phyloP scores from a whole-genome alignment of 495 filamentous ascomycete genomes.

The Talaromyces ruber region DNA sequence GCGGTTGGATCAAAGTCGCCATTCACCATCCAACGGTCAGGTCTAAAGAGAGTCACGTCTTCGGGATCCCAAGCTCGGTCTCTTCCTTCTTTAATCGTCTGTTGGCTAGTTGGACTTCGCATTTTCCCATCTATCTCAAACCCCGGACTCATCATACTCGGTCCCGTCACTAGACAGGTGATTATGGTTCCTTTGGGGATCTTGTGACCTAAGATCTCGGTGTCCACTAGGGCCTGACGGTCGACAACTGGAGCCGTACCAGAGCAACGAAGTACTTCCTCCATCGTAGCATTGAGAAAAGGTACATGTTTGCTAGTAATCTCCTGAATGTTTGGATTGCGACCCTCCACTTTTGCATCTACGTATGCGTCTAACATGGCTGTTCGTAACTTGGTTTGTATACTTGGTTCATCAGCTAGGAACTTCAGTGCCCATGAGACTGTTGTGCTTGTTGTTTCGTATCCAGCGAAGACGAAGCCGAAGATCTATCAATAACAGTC shows the following conservation, averaged over 20 bases:
- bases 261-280: constrained; percentile 23
- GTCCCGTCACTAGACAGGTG: constrained; percentile 19
- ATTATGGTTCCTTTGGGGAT: constrained; percentile 27
- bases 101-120: constrained; percentile 14
- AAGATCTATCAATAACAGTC: not conserved
- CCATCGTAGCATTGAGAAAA: constrained; percentile 28
- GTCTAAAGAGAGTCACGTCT: constrained; percentile 5
- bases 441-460: constrained; percentile 11
- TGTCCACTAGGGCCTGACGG: constrained; percentile 20
- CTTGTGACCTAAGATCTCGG: constrained; percentile 16
- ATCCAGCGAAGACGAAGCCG: constrained; percentile 4
- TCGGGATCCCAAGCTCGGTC: constrained; percentile 2
- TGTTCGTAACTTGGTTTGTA: constrained; percentile 19
- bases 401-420: constrained; percentile 16
- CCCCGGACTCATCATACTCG: constrained; percentile 11
- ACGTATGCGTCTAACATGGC: constrained; percentile 14
- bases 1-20: constrained; percentile 18
- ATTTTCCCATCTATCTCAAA: constrained; percentile 15
- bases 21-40: constrained; percentile 9
- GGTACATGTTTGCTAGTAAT: constrained; percentile 20
- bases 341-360: constrained; percentile 2
- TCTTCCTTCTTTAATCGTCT: not conserved
- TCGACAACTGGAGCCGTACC: constrained; percentile 7
- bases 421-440: constrained; percentile 26
- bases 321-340: constrained; percentile 14